These are phyloP conservation scores for Agapanthus africanus DNA, from an alignment of 106 monocot species.

Conservation along the genomic window DNA sequence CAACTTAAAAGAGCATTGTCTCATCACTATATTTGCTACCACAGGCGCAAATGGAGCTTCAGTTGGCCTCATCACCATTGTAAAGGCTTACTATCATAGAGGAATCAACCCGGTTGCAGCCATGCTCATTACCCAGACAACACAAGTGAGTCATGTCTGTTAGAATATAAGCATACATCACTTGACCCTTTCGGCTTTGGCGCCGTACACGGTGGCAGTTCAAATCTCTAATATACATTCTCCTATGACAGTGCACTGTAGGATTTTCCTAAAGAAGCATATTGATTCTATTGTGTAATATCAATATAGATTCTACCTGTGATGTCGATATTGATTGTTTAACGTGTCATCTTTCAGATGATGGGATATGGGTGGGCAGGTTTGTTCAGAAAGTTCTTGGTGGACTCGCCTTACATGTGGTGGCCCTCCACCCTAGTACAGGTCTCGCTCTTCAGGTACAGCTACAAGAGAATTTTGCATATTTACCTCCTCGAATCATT, in stretches of 20 bases:
- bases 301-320: too few relatives aligned
- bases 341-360: constrained; percentile 12
- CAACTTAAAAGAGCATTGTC: constrained; percentile 24
- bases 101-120: constrained; percentile 19
- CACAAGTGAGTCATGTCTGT: constrained; percentile 34
- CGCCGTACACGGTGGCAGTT: too few relatives aligned
- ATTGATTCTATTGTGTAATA: too few relatives aligned
- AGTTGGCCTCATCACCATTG: constrained; percentile 39
- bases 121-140: constrained; percentile 30
- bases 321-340: not conserved
- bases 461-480: too few relatives aligned
- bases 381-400: constrained; percentile 47
- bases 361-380: constrained; percentile 66
- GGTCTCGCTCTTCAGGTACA: constrained; percentile 65
- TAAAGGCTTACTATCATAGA: constrained; percentile 36
- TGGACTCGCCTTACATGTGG: constrained; percentile 68
- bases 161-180: too few relatives aligned
- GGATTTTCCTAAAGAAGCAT: too few relatives aligned
- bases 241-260: too few relatives aligned
- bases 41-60: constrained; percentile 25
- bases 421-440: constrained; percentile 52
- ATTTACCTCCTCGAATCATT: too few relatives aligned
- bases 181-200: too few relatives aligned
- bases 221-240: not conserved
- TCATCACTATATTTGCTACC: constrained; percentile 21